These are phyloP conservation scores for Chalaropsis ovoidea DNA, from an alignment of 2,329 filamentous ascomycete genomes.

Conservation along the genomic window DNA sequence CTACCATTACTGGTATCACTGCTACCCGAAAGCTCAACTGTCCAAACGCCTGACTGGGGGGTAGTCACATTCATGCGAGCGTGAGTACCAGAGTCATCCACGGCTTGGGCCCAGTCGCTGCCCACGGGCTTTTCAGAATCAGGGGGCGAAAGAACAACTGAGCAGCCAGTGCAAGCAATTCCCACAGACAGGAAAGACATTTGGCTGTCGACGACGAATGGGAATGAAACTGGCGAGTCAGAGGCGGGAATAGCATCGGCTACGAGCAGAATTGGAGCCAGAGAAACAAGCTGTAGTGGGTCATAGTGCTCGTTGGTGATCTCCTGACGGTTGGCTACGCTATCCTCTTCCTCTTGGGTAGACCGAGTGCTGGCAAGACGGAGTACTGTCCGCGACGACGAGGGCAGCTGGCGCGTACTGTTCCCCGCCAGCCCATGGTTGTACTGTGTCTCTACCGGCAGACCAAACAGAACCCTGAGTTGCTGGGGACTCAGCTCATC, in stretches of 20 bases:
- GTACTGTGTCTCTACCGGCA: slow-evolving; percentile 8
- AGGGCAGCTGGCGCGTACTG: background rate
- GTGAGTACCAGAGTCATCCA: slow-evolving; percentile 23
- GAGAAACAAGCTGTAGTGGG: slow-evolving; percentile 19
- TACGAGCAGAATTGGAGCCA: slow-evolving; percentile 20
- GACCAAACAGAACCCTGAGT: slow-evolving; percentile 23
- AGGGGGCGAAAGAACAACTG: slow-evolving; percentile 16
- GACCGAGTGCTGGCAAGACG: background rate
- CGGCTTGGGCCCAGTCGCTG: slow-evolving; percentile 22
- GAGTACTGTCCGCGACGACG: background rate
- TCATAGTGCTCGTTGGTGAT: slow-evolving; percentile 12
- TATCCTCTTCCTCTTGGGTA: background rate
- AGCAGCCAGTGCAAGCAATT: slow-evolving; percentile 24
- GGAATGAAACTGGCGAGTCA: slow-evolving; percentile 8
- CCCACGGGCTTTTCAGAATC: background rate
- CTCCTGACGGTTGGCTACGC: background rate
- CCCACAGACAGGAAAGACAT: slow-evolving; percentile 23
- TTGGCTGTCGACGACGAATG: slow-evolving; percentile 23
- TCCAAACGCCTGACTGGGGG: slow-evolving; percentile 24
- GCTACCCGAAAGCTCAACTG: slow-evolving; percentile 9
- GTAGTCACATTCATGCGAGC: slow-evolving; percentile 22
- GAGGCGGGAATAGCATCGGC: slow-evolving; percentile 3
- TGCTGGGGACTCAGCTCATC: slow-evolving; percentile 22
- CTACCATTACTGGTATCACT: background rate
- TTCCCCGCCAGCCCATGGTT: background rate